phyloP scores from a whole-genome alignment of 345 rosid species.

The Eucalyptus pumila region DNA sequence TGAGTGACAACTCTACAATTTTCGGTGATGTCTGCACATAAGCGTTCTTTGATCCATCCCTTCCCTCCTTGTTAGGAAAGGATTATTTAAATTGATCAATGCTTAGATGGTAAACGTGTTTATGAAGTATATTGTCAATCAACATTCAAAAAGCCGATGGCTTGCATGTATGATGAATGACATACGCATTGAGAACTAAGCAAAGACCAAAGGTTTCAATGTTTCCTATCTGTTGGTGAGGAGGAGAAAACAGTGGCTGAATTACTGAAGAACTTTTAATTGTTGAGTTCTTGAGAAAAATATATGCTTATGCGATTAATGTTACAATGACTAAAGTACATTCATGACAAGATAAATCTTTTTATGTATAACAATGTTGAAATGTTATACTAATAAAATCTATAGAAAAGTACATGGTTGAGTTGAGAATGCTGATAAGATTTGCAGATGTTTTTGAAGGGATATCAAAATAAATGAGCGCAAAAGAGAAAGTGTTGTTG shows the following conservation, averaged over 20 bases:
- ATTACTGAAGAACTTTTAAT: not conserved
- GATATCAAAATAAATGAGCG: not conserved
- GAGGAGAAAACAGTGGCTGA: not conserved
- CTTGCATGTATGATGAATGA: not conserved
- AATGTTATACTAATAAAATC: not conserved
- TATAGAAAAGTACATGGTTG: not conserved
- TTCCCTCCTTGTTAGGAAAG: not conserved
- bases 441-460: not conserved
- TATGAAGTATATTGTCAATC: not conserved
- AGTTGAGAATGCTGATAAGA: not conserved
- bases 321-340: not conserved
- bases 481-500: not conserved
- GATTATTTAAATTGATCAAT: not conserved
- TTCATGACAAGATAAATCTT: not conserved
- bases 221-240: not conserved
- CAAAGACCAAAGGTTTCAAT: not conserved
- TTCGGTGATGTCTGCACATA: not conserved
- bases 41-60: not conserved
- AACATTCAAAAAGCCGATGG: not conserved
- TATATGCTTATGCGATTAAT: not conserved
- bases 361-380: not conserved
- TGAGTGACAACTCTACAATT: not conserved
- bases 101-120: not conserved
- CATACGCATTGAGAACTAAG: not conserved
- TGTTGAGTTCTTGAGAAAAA: not conserved